Evolutionary conservation across 2,329 filamentous ascomycete species (phyloP), one percentile per base, ranked within the genome.

Genomic region (Mycosphaerella sp.): DNA sequence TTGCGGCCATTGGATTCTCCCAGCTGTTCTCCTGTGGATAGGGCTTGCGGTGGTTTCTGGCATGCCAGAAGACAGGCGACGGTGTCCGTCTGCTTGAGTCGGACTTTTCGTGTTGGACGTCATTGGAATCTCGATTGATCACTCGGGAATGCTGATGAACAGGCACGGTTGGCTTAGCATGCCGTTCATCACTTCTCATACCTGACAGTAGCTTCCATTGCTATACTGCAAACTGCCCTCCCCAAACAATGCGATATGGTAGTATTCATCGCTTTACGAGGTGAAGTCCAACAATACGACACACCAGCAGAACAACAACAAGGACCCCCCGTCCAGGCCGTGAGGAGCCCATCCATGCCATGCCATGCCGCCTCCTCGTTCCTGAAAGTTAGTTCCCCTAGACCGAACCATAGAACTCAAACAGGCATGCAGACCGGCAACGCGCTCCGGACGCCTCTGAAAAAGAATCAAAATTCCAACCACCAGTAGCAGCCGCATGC

Each of bases 311-410:
- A 27, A 21, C 17, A 9, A n/a, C n/a, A 16, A 44, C 48, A 34
- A 40, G 41, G 27, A 4, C 14, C 12, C n/a, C 13, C 34, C 34
- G 18, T 41, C 34, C 27, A 12, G 9, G 25, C n/a, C 28, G 18
- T 10, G 28, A n/a, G n/a, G n/a, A n/a, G n/a, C n/a, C n/a, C n/a
- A n/a, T n/a, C n/a, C n/a, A n/a, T n/a, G n/a, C n/a, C n/a, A n/a
- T n/a, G n/a, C n/a, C n/a, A n/a, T n/a, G n/a, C n/a, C n/a, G n/a
- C n/a, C n/a, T n/a, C n/a, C 41, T 44, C 27, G 48, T 50, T 50
- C 48, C 48, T 50, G 48, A 50, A 39, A 42, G 35, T 40, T 50
- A 41, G 48, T 25, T 5, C n/a, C n/a, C n/a, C 21, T 25, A 25
- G 21, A 25, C 35, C n/a, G 25, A 50, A 44, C 41, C 41, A 34